phyloP scores from a whole-genome alignment of 768 basidiomycete genomes.

The Candolleomyces aberdarensis region DNA sequence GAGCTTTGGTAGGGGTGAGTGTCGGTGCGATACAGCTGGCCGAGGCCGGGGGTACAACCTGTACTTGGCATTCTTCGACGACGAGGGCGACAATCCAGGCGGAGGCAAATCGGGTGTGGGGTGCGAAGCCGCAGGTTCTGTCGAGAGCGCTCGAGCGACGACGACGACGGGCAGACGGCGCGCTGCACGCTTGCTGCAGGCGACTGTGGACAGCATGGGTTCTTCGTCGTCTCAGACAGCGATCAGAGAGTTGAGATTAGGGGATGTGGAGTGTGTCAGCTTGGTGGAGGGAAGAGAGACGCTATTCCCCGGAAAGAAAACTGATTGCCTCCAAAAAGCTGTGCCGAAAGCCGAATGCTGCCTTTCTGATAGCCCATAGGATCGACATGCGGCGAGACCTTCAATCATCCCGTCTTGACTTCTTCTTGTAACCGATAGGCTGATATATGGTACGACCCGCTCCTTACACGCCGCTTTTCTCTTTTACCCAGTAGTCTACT shows the following conservation, averaged over 20 bases:
- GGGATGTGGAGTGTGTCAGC: background rate
- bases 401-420: no score
- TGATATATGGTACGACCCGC: no score
- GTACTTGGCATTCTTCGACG: slow-evolving; percentile 23
- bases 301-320: no score
- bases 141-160: slow-evolving; percentile 13
- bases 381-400: no score
- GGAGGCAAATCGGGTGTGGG: slow-evolving; percentile 8
- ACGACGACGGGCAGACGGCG: background rate
- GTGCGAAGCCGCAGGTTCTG: background rate
- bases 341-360: no score
- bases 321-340: no score
- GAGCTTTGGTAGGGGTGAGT: slow-evolving; percentile 45
- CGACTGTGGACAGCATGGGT: background rate
- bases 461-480: no score
- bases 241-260: background rate
- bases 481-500: no score
- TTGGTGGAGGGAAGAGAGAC: no score
- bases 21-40: slow-evolving; percentile 35
- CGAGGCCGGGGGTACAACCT: slow-evolving; percentile 48
- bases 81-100: slow-evolving; percentile 7
- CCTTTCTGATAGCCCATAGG: no score
- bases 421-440: no score
- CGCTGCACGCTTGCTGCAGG: background rate
- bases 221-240: background rate